Base-by-base conservation (phyloP, 345 rosid species). In the Mangifera indica region DNA sequence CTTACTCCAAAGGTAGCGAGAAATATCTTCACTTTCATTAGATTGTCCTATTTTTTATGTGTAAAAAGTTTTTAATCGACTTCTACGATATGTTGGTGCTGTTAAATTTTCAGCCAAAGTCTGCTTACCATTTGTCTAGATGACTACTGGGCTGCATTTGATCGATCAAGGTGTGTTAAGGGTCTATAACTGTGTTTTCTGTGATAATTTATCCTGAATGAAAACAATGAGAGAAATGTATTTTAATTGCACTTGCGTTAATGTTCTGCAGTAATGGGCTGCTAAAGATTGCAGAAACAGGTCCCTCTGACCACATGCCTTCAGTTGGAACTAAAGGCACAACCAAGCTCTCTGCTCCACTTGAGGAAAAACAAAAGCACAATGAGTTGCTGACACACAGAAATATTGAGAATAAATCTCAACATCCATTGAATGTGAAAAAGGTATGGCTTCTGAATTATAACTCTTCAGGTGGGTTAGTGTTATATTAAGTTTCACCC, bases 101-200 rank as follows among this genome's bases (percentile, higher is more conserved):
- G 51, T 75, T 59, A 51, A 70, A 15, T 25, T 70, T 76, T 74
- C 87, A 89, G 94, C 80, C 90, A 89, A 74, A 80, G 84, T 61
- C 79, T 87, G 40, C 72, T 89, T 45, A 77, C 82, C 26, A 40
- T 69, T 57, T 89, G 88, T 66, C 77, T 87, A 76, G 94, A 89
- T 66, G 90, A 87, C 78, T 84, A 85, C 77, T 82, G 86, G 81
- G 90, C 87, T 18, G 89, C 84, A 69, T 86, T 87, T 74, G 88
- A 83, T 76, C 74, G 79, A 83, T 83, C 83, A 54, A 64, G 88
- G 91, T 89, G 80, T 58, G 80, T 63, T 73, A 46, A 60, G 54
- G 21, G 42, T 59, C 18, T 42, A 22, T 7, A 60, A 3, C 17
- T n/a, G 26, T 55, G 6, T 51, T 54, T 69, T 63, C 4, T 63